Conservation (phyloP, 2,329 filamentous ascomycete genomes). For the Colletotrichum lini region DNA sequence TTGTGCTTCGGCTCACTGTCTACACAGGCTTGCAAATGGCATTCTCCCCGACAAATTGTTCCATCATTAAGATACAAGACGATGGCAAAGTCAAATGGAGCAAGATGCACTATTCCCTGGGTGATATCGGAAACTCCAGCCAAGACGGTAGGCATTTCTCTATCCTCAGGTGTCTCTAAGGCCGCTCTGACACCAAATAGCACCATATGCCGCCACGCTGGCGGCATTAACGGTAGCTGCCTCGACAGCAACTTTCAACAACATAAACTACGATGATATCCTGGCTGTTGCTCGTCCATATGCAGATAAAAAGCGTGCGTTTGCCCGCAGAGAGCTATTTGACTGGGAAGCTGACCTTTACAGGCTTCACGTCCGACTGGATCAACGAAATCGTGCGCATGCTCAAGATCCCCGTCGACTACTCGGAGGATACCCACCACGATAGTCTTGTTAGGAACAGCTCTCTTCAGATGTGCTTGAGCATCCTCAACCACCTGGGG, state of each 20-base stretch:
- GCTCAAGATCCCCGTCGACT: slow-evolving; percentile 83
- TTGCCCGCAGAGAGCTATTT: not conserved
- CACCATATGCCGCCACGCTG: slow-evolving; percentile 69
- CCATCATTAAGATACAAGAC: slow-evolving; percentile 70
- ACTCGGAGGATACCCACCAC: slow-evolving; percentile 80
- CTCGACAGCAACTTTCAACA: slow-evolving; percentile 61
- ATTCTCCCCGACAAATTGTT: slow-evolving; percentile 73
- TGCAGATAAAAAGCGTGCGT: slow-evolving; percentile 54
- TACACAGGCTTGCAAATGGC: slow-evolving; percentile 69
- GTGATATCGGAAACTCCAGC: slow-evolving; percentile 63
- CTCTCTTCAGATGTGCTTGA: slow-evolving; percentile 81
- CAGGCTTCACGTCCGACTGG: slow-evolving; percentile 74
- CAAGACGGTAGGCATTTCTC: slow-evolving; percentile 59
- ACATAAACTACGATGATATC: slow-evolving; percentile 77
- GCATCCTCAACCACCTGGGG: slow-evolving; percentile 84
- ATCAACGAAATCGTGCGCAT: slow-evolving; percentile 77
- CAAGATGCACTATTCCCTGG: slow-evolving; percentile 64
- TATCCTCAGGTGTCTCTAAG: slow-evolving; percentile 36
- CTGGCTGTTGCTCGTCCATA: slow-evolving; percentile 75
- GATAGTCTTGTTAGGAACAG: slow-evolving; percentile 81
- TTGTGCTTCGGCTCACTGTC: slow-evolving; percentile 1
- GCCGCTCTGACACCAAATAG: slow-evolving; percentile 52
- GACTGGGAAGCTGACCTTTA: not conserved
- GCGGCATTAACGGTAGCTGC: slow-evolving; percentile 71
- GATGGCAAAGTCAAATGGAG: slow-evolving; percentile 74